Conservation (phyloP, 23 red algal species). For the Gracilaria vermiculophylla region DNA sequence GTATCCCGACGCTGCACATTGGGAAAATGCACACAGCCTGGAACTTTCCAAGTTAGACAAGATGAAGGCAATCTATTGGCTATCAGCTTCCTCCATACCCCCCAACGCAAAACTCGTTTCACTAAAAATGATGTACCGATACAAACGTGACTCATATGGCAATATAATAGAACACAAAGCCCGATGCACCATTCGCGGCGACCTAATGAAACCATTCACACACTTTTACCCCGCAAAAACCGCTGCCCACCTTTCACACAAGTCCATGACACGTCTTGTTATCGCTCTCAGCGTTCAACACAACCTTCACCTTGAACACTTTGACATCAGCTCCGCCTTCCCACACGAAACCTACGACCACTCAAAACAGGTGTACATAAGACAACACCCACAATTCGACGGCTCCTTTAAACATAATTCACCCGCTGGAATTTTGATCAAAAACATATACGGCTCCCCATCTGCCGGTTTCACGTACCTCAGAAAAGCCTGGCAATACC, state of each 20-base stretch:
- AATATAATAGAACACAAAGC: conserved; percentile 9
- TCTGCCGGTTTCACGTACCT: background rate
- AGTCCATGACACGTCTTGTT: background rate
- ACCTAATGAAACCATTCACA: background rate
- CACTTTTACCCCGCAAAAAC: conserved; percentile 24
- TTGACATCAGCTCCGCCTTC: conserved; percentile 29
- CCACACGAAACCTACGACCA: background rate
- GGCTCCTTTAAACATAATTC: background rate
- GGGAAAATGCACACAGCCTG: background rate
- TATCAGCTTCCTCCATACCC: background rate
- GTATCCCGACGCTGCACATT: conserved; percentile 13
- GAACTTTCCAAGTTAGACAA: conserved; percentile 21
- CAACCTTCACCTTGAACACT: background rate
- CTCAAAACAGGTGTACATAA: conserved; percentile 10
- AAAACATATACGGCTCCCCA: conserved; percentile 19
- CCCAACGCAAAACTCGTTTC: background rate
- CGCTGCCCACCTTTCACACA: background rate
- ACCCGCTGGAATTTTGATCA: background rate
- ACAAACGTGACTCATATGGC: background rate
- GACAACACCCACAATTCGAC: conserved; percentile 16
- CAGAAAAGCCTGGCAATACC: background rate
- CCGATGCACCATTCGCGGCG: background rate
- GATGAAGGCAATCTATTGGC: background rate
- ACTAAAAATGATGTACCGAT: background rate
- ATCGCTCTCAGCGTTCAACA: background rate